Base-by-base conservation (phyloP, 2,329 filamentous ascomycete genomes). In the Diaporthe citri region DNA sequence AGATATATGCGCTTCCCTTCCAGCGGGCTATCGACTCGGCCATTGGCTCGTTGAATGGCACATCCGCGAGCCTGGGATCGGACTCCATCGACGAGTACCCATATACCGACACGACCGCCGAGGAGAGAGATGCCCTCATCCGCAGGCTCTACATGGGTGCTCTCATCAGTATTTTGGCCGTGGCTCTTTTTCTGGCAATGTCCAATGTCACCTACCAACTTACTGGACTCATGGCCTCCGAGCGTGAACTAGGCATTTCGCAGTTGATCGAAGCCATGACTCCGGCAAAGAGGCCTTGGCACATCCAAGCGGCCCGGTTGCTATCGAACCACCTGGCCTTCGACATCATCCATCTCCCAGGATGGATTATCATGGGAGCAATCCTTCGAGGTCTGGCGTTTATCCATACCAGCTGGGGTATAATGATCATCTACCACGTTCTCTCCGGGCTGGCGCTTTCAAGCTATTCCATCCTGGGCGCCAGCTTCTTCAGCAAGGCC, bases 201-300 rank as follows among this genome's bases (percentile, higher is more conserved):
- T 92, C 97, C 60, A 95, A 94, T 72, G 90, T 98, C 36, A 93
- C 93, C 51, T 98, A 98, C 82, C 95, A 98, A 80, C 87, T 97
- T 74, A 94, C 95, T 0, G 96, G 96, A 12, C 92, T 96, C 79
- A 93, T 97, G 82, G 95, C 96, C 10, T 91, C 92, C 2, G 96
- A 98, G 84, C 88, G 96, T 73, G 96, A 98, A 85, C 87, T 92
- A 22, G 96, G 95, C 74, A 97, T 98, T 90, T 94, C 94, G 6
- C 94, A 95, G 77, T 87, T 98, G 39, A 91, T 98, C 57, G 96
- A 98, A 83, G 93, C 95, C 72, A 98, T 97, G 95, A 96, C 97
- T 88, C 93, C 94, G 0, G 94, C 94, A 73, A 88, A 89, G 72
- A 88, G 88, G 66, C 87, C 90, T 57, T 97, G 95, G 94, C 88